phyloP scores from a whole-genome alignment of 192 early-diverging fungal species.

The Podila horticola region DNA sequence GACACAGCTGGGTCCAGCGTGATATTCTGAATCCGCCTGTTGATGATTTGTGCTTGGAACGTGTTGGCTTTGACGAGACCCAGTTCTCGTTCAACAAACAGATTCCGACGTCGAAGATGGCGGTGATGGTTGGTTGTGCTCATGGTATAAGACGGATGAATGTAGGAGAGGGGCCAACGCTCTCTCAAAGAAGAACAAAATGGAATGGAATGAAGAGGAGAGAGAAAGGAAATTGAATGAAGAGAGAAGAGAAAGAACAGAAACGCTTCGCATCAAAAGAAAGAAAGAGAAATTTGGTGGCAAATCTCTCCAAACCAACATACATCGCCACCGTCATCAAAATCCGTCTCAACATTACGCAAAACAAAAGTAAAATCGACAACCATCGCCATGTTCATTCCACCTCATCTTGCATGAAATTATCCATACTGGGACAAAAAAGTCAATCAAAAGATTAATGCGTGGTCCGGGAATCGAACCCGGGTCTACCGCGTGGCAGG shows the following conservation, averaged over 20 bases:
- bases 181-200: no score
- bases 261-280: neutral
- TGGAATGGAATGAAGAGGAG: no score
- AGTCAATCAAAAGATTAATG: neutral
- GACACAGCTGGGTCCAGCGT: conserved; percentile 28
- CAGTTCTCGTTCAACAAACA: conserved; percentile 3
- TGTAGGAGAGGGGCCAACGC: no score
- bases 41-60: conserved; percentile 12
- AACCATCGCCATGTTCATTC: neutral
- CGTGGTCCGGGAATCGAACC: conserved; percentile 79
- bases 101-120: no score
- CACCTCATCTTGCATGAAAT: neutral
- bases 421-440: neutral
- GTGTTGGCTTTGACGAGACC: conserved; percentile 8
- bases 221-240: neutral
- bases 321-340: neutral
- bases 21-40: conserved; percentile 20
- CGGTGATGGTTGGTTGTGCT: no score
- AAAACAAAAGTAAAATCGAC: neutral
- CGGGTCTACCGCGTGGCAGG: conserved; percentile 81
- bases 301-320: neutral
- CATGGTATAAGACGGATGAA: no score
- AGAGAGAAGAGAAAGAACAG: neutral
- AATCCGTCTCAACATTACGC: neutral
- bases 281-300: neutral